Evolutionary conservation across 163 green algal species (phyloP).

Genomic region (Scenedesmus sp.): DNA sequence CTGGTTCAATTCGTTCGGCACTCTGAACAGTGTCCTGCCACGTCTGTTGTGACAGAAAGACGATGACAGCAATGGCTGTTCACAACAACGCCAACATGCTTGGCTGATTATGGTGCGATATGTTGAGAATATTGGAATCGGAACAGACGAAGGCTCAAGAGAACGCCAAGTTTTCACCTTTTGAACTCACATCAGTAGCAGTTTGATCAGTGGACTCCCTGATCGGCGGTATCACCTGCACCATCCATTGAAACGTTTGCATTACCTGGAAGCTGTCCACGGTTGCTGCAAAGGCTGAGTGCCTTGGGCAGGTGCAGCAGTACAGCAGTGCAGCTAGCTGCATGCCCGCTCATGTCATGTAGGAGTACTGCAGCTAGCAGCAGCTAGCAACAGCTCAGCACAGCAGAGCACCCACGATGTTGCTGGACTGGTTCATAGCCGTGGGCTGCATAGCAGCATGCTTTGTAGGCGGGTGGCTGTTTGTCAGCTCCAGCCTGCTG

Average conservation of each 20-base stretch:
- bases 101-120: not conserved
- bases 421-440: constrained; percentile 39
- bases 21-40: not conserved
- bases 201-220: not conserved
- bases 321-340: not conserved
- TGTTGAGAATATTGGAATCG: not conserved
- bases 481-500: constrained; percentile 77
- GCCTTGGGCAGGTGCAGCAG: not conserved
- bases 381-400: not conserved
- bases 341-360: not conserved
- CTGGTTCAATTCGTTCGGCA: not conserved
- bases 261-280: too few species aligned
- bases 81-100: not conserved
- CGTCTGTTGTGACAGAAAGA: constrained; percentile 7
- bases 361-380: constrained; percentile 5
- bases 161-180: not conserved
- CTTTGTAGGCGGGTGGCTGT: constrained; percentile 75
- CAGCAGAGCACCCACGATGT: constrained; percentile 7
- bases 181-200: not conserved
- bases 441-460: constrained; percentile 60
- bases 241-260: too few species aligned
- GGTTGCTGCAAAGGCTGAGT: not conserved
- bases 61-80: not conserved
- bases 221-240: not conserved
- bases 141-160: not conserved